Percentiles rank a stretch among this genome's conserved stretches.
phyloP scores from a whole-genome alignment of 164 flowering plant species.

The Aristolochia californica region DNA sequence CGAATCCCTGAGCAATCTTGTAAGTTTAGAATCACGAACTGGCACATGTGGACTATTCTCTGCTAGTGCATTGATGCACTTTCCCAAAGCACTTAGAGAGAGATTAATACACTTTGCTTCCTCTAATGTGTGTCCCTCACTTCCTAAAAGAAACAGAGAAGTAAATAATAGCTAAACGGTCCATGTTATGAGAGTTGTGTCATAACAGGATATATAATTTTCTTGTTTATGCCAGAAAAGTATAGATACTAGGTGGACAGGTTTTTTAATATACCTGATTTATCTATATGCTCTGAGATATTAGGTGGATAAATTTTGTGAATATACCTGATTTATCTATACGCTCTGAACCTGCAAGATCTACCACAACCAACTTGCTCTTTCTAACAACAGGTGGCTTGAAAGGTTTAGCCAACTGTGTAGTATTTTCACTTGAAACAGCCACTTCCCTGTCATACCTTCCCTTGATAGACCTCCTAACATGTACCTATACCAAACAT shows the following conservation, averaged over 20 bases:
- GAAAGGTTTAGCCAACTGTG: slow-evolving; percentile 38
- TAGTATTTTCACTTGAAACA: slow-evolving; percentile 39
- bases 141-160: slow-evolving; percentile 37
- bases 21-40: slow-evolving; percentile 93
- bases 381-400: slow-evolving; percentile 74
- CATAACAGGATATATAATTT: too few relatives aligned
- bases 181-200: too few relatives aligned
- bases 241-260: too few relatives aligned
- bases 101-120: slow-evolving; percentile 99
- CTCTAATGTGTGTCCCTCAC: slow-evolving; percentile 92
- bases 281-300: slow-evolving; percentile 74
- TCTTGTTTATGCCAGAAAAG: too few relatives aligned
- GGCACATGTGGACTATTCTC: slow-evolving; percentile 93
- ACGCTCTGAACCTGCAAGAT: slow-evolving; percentile 99
- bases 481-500: slow-evolving; percentile 48
- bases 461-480: slow-evolving; percentile 60
- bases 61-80: slow-evolving; percentile 98
- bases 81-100: slow-evolving; percentile 88
- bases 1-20: slow-evolving; percentile 93
- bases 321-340: slow-evolving; percentile 96
- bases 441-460: slow-evolving; percentile 25
- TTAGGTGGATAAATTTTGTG: too few relatives aligned
- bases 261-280: slow-evolving; percentile 49
- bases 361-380: slow-evolving; percentile 84
- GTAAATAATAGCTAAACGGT: neutral